Evolutionary conservation across 352 stramenopile species (phyloP).

Genomic region (Phytophthora aleatoria): DNA sequence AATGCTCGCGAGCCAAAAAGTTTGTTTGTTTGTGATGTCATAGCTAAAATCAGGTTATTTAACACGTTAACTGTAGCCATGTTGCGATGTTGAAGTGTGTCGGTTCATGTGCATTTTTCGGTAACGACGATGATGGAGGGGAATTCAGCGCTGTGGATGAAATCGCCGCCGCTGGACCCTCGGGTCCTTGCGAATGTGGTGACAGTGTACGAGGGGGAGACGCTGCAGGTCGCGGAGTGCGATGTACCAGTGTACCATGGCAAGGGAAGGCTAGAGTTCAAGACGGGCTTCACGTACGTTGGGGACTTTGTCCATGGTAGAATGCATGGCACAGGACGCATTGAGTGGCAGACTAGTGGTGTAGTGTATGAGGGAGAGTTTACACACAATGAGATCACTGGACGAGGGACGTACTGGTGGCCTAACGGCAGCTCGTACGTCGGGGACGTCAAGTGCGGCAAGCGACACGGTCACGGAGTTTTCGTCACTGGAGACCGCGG

Average conservation of each 20-base stretch:
- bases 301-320: slow-evolving; percentile 67
- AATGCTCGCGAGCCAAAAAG: neutral
- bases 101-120: slow-evolving; percentile 24
- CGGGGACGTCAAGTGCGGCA: slow-evolving; percentile 66
- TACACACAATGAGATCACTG: slow-evolving; percentile 72
- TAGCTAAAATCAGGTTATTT: slow-evolving; percentile 12
- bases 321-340: slow-evolving; percentile 75
- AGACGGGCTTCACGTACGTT: slow-evolving; percentile 69
- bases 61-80: slow-evolving; percentile 12
- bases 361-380: slow-evolving; percentile 77
- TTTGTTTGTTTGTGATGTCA: slow-evolving; percentile 1
- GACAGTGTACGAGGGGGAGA: slow-evolving; percentile 55
- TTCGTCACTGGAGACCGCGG: slow-evolving; percentile 54
- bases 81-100: slow-evolving; percentile 24
- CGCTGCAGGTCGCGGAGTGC: slow-evolving; percentile 39
- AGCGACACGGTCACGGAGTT: slow-evolving; percentile 76
- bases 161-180: slow-evolving; percentile 51
- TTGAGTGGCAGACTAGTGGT: slow-evolving; percentile 59
- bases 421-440: slow-evolving; percentile 84
- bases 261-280: slow-evolving; percentile 57
- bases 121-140: slow-evolving; percentile 14
- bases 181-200: slow-evolving; percentile 65
- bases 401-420: slow-evolving; percentile 72
- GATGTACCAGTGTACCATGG: slow-evolving; percentile 67
- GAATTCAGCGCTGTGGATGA: slow-evolving; percentile 5